Percentiles rank a stretch among this genome's conserved stretches.
Evolutionary conservation across 2,329 filamentous ascomycete genomes (phyloP).

Genomic region (Fusarium sacchari): DNA sequence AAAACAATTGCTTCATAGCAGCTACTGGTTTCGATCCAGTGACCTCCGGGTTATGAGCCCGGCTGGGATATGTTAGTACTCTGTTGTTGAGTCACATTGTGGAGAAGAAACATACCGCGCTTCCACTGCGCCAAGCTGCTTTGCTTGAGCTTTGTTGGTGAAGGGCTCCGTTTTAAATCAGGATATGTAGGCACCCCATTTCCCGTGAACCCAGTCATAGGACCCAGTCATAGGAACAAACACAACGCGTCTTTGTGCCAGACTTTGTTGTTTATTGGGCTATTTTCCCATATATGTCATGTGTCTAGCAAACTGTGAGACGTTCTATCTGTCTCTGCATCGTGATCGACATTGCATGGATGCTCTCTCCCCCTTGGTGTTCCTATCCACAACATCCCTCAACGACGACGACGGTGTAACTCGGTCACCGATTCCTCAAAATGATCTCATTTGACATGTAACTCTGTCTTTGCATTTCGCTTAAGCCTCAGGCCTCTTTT

Average conservation of each 20-base stretch:
- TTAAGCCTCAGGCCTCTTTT: rapidly evolving
- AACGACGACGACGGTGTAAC: background rate
- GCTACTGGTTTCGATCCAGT: conserved; percentile 27
- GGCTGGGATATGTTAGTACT: conserved; percentile 14
- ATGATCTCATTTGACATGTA: background rate
- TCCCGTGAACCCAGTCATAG: background rate
- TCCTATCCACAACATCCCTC: background rate
- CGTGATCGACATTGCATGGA: background rate
- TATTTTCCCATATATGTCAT: too few relatives aligned
- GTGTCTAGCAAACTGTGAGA: background rate
- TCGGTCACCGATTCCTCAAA: background rate
- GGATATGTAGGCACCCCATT: background rate
- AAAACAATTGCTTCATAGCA: conserved; percentile 14
- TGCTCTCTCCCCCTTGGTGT: background rate
- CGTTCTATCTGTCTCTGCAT: background rate
- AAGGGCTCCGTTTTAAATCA: background rate
- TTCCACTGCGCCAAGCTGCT: conserved; percentile 31
- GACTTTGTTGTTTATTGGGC: rapidly evolving
- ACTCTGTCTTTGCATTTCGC: rapidly evolving
- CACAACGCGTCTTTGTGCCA: rapidly evolving
- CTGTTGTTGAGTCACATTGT: background rate
- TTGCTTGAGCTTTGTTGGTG: conserved; percentile 12
- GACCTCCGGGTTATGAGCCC: conserved; percentile 30
- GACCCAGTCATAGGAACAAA: background rate
- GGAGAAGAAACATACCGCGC: conserved; percentile 25